These are phyloP conservation scores for Dactylonectria macrodidyma DNA, from an alignment of 2,329 filamentous ascomycete species.

Conservation along the genomic window DNA sequence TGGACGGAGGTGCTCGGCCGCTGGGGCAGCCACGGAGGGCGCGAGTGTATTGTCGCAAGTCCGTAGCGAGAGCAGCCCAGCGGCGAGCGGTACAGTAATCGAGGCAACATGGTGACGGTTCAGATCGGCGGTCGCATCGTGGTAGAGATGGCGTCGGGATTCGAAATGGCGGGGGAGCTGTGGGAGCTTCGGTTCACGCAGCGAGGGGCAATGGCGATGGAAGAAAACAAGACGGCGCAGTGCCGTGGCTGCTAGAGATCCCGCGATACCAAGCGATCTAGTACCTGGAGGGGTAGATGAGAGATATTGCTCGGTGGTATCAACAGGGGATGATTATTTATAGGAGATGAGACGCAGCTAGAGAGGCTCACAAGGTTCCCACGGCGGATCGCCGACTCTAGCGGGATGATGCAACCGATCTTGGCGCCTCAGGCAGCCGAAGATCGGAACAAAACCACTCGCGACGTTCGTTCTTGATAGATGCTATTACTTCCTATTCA, in stretches of 20 bases:
- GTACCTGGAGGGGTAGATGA: constrained; percentile 28
- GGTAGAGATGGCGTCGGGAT: constrained; percentile 33
- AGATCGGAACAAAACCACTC: constrained; percentile 40
- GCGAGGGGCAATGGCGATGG: constrained; percentile 23
- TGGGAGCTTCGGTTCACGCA: constrained; percentile 22
- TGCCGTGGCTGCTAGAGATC: constrained; percentile 36
- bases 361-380: constrained; percentile 37
- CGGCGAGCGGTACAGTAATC: constrained; percentile 52
- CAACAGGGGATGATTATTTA: constrained; percentile 19
- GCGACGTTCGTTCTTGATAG: neutral
- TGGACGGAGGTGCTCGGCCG: constrained; percentile 43
- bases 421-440: constrained; percentile 49
- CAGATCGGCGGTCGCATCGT: constrained; percentile 47
- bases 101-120: constrained; percentile 54
- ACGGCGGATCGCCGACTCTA: constrained; percentile 35
- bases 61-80: constrained; percentile 52
- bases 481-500: neutral
- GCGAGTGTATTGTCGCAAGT: constrained; percentile 43
- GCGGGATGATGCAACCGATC: constrained; percentile 46
- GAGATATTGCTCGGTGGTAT: neutral
- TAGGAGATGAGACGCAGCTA: constrained; percentile 33
- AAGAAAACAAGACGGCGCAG: constrained; percentile 34
- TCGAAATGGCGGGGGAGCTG: constrained; percentile 44
- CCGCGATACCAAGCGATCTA: constrained; percentile 28
- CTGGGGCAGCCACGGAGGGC: constrained; percentile 50